phyloP scores from a whole-genome alignment of 768 basidiomycete species.

The Rubroboletus pulcherrimus region DNA sequence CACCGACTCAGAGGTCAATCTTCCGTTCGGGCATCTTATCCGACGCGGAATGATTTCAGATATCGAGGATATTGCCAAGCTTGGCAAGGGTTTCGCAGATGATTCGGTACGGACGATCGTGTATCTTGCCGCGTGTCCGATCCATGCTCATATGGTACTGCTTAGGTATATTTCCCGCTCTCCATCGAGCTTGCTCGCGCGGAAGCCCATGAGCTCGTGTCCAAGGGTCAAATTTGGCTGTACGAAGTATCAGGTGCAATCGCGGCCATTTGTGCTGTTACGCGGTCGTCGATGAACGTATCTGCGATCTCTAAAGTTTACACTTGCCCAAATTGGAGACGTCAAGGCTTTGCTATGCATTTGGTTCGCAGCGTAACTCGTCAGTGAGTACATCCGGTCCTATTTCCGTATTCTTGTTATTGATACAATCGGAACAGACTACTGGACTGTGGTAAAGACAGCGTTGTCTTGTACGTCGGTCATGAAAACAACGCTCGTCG shows the following conservation, averaged over 20 bases:
- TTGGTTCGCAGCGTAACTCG: slow-evolving; percentile 47
- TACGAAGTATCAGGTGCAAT: slow-evolving; percentile 41
- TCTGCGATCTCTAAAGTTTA: slow-evolving; percentile 59
- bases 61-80: slow-evolving; percentile 36
- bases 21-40: slow-evolving; percentile 35
- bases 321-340: slow-evolving; percentile 44
- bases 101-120: slow-evolving; percentile 40
- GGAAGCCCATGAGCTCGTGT: slow-evolving; percentile 47
- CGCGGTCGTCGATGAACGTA: slow-evolving; percentile 47
- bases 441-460: slow-evolving; percentile 41
- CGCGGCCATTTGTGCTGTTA: slow-evolving; percentile 52
- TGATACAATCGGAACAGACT: slow-evolving; percentile 27
- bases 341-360: slow-evolving; percentile 47
- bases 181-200: slow-evolving; percentile 34
- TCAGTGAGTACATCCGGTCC: slow-evolving; percentile 30
- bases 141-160: slow-evolving; percentile 2
- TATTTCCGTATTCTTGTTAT: background rate
- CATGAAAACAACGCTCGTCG: slow-evolving; percentile 47
- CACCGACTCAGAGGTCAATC: slow-evolving; percentile 17
- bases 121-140: background rate
- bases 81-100: slow-evolving; percentile 51
- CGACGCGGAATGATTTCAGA: slow-evolving; percentile 40
- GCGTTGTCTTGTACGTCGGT: slow-evolving; percentile 54
- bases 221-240: slow-evolving; percentile 50
- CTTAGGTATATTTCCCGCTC: slow-evolving; percentile 46